phyloP scores from a whole-genome alignment of 306 rosid species.

The Prinsepia uniflora region DNA sequence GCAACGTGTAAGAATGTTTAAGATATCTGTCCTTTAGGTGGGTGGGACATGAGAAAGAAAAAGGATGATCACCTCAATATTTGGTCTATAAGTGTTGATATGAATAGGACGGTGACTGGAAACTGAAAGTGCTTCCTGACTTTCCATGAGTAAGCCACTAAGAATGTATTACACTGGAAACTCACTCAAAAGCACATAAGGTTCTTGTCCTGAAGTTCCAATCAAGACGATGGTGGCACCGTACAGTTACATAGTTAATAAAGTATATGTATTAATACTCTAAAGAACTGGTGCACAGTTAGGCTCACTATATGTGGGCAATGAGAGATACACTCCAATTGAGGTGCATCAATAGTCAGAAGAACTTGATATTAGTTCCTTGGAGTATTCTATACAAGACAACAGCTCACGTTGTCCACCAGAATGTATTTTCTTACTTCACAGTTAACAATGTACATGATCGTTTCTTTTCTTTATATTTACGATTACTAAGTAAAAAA shows the following conservation, averaged over 20 bases:
- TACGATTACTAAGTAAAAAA: not conserved
- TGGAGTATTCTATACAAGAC: not conserved
- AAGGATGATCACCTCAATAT: constrained; percentile 14
- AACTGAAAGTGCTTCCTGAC: constrained; percentile 6
- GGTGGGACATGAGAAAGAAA: constrained; percentile 11
- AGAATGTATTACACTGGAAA: not conserved
- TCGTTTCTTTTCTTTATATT: not conserved
- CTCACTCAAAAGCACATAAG: constrained; percentile 4
- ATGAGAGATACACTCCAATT: not conserved
- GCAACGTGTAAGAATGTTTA: constrained; percentile 17
- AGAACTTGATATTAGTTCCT: not conserved
- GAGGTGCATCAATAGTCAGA: not conserved
- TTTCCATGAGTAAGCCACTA: constrained; percentile 18
- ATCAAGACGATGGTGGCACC: constrained; percentile 14
- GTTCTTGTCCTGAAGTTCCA: constrained; percentile 16
- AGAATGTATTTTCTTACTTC: constrained; percentile 12
- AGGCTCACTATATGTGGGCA: not conserved
- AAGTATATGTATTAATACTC: not conserved
- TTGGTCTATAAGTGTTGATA: constrained; percentile 22
- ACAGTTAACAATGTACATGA: not conserved
- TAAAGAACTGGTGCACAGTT: not conserved
- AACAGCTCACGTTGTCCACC: constrained; percentile 8
- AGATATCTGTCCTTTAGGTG: constrained; percentile 16
- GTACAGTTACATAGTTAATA: not conserved
- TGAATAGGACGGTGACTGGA: constrained; percentile 24